These are phyloP conservation scores for Pharus latifolius DNA, from an alignment of 176 grass and related monocot genomes.

Conservation along the genomic window DNA sequence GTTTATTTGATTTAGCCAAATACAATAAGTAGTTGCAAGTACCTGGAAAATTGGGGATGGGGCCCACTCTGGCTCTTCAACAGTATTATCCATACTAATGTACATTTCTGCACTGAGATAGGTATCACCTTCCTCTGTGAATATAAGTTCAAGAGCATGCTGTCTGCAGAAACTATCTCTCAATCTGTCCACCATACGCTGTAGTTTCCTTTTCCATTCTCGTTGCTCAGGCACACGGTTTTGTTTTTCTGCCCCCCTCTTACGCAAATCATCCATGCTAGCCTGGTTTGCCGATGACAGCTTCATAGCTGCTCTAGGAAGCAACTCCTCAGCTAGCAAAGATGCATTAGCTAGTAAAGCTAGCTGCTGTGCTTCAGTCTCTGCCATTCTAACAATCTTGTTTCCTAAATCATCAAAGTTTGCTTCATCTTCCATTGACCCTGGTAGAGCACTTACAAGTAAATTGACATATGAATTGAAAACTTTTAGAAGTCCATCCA, in stretches of 20 bases:
- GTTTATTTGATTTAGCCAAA: neutral
- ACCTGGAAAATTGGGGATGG: slow-evolving; percentile 93
- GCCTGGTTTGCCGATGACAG: slow-evolving; percentile 53
- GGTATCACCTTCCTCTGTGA: slow-evolving; percentile 82
- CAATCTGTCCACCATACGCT: slow-evolving; percentile 72
- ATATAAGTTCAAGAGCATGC: slow-evolving; percentile 96
- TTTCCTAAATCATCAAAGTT: slow-evolving; percentile 74
- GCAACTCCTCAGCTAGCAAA: slow-evolving; percentile 82
- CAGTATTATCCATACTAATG: slow-evolving; percentile 65
- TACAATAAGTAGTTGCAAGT: slow-evolving; percentile 4
- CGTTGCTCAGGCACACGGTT: slow-evolving; percentile 76
- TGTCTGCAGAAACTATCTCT: slow-evolving; percentile 84
- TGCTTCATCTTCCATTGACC: slow-evolving; percentile 74
- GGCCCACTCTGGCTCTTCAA: slow-evolving; percentile 74
- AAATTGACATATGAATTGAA: slow-evolving; percentile 80
- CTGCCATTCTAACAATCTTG: slow-evolving; percentile 86
- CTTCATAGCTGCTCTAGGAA: slow-evolving; percentile 81
- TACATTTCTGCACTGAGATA: slow-evolving; percentile 88
- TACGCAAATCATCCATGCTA: slow-evolving; percentile 54
- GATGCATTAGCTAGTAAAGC: slow-evolving; percentile 90
- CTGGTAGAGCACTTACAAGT: slow-evolving; percentile 78
- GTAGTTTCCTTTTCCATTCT: slow-evolving; percentile 91
- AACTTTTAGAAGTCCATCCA: slow-evolving; percentile 78
- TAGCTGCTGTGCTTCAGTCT: slow-evolving; percentile 76
- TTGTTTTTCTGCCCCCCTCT: slow-evolving; percentile 47